A percentile compares a stretch with the other conserved stretches of the same genome.
phyloP scores from a whole-genome alignment of 306 rosid genomes.

The Prunus fruticosa region DNA sequence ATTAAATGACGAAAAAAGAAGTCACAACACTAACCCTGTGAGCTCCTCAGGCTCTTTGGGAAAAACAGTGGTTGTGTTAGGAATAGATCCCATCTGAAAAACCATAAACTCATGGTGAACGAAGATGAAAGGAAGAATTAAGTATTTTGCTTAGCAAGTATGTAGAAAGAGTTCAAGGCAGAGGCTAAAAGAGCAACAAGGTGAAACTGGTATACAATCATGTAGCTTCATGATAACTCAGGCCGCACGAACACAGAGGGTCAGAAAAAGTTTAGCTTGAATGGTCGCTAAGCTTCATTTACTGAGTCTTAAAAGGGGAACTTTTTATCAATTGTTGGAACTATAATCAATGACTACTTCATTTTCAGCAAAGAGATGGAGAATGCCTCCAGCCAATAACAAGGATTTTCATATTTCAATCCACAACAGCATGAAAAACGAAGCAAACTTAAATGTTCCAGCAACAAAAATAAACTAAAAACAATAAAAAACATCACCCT shows the following conservation, averaged over 20 bases:
- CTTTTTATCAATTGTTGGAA: not conserved
- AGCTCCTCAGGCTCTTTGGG: constrained; percentile 15
- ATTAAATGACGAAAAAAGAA: not conserved
- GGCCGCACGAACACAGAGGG: not conserved
- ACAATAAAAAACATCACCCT: not conserved
- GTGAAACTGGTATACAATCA: not conserved
- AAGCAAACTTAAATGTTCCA: not conserved
- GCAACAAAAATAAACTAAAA: not conserved
- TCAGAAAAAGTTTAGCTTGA: not conserved
- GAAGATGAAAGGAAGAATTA: not conserved
- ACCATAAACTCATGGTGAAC: constrained; percentile 3
- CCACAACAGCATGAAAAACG: not conserved
- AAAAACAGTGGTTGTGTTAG: constrained; percentile 1
- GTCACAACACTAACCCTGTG: constrained; percentile 17
- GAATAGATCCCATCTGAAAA: constrained; percentile 25
- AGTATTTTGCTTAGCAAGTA: not conserved
- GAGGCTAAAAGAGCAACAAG: not conserved
- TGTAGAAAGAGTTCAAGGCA: not conserved
- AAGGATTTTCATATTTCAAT: not conserved
- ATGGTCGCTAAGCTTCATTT: not conserved
- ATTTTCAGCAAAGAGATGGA: not conserved
- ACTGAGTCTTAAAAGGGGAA: not conserved
- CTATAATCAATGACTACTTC: not conserved
- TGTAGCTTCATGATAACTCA: not conserved
- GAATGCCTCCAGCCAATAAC: not conserved